A percentile compares a stretch with the other conserved stretches of the same genome.
phyloP scores from a whole-genome alignment of 2,329 filamentous ascomycete species.

The Nigrograna mackinnonii region DNA sequence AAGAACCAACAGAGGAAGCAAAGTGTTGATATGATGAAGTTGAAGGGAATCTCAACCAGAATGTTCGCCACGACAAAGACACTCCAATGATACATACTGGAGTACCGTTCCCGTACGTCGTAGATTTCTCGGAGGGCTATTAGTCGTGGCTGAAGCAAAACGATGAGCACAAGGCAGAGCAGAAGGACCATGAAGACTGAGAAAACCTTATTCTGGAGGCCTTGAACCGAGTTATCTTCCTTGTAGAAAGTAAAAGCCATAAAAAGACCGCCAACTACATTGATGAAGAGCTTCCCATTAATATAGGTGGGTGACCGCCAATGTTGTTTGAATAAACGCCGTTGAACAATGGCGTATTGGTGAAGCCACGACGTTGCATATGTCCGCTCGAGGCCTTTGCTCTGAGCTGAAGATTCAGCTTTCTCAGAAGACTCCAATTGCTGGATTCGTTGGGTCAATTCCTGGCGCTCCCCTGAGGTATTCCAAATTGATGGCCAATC shows the following conservation, averaged over 20 bases:
- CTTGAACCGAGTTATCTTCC: conserved; percentile 49
- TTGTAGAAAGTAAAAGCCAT: conserved; percentile 72
- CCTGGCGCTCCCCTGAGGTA: conserved; percentile 42
- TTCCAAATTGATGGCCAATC: conserved; percentile 49
- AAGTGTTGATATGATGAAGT: conserved; percentile 63
- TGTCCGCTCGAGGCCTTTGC: conserved; percentile 63
- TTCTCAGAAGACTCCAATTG: conserved; percentile 25
- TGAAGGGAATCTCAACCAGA: conserved; percentile 67
- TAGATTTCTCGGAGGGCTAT: conserved; percentile 69
- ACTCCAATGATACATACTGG: conserved; percentile 72
- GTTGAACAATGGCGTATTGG: conserved; percentile 68
- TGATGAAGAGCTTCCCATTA: conserved; percentile 3
- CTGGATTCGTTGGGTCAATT: conserved; percentile 41
- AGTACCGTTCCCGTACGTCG: conserved; percentile 60
- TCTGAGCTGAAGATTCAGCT: conserved; percentile 32
- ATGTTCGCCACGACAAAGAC: conserved; percentile 70
- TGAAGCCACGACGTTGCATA: conserved; percentile 72
- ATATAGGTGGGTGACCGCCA: conserved; percentile 3
- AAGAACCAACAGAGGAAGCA: conserved; percentile 66
- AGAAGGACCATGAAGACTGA: conserved; percentile 56
- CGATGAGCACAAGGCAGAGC: conserved; percentile 33
- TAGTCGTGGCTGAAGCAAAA: conserved; percentile 57
- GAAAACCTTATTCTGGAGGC: conserved; percentile 44
- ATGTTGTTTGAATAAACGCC: conserved; percentile 70
- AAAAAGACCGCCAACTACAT: conserved; percentile 37